Evolutionary conservation across 306 rosid species (phyloP).

Genomic region (Hylodesmum podocarpum): DNA sequence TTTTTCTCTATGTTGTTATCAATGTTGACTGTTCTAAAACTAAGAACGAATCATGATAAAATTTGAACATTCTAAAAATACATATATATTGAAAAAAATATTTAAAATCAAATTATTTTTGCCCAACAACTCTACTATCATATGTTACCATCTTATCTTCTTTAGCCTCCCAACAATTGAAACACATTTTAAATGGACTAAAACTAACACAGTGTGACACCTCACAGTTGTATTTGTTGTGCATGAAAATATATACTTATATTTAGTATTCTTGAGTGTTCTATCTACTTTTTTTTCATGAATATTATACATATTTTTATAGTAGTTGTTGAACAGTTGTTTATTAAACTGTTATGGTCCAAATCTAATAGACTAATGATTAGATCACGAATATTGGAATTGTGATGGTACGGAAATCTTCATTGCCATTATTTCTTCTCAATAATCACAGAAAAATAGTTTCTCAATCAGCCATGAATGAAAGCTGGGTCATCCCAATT

Average conservation of each 20-base stretch:
- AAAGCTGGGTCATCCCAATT: constrained; percentile 18
- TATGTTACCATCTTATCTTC: neutral
- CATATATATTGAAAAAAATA: no score
- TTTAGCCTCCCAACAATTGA: neutral
- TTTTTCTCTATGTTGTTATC: neutral
- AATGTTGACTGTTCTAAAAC: neutral
- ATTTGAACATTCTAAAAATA: neutral
- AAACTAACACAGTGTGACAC: neutral
- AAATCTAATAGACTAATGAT: constrained; percentile 42
- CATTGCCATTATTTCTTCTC: constrained; percentile 13
- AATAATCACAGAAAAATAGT: constrained; percentile 25
- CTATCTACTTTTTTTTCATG: no score
- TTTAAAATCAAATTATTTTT: neutral
- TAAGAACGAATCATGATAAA: neutral
- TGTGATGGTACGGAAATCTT: constrained; percentile 37
- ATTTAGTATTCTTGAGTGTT: no score
- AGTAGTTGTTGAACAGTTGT: constrained; percentile 42
- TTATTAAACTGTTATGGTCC: constrained; percentile 28
- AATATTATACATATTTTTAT: no score
- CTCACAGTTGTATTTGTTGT: constrained; percentile 5
- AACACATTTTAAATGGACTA: neutral
- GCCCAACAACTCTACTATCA: neutral
- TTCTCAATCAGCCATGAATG: neutral
- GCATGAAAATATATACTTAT: constrained; percentile 11
- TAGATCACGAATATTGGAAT: constrained; percentile 14